A percentile compares a stretch with the other conserved stretches of the same genome.
phyloP scores from a whole-genome alignment of 2,329 filamentous ascomycete genomes.

The Talaromyces albobiverticillius region DNA sequence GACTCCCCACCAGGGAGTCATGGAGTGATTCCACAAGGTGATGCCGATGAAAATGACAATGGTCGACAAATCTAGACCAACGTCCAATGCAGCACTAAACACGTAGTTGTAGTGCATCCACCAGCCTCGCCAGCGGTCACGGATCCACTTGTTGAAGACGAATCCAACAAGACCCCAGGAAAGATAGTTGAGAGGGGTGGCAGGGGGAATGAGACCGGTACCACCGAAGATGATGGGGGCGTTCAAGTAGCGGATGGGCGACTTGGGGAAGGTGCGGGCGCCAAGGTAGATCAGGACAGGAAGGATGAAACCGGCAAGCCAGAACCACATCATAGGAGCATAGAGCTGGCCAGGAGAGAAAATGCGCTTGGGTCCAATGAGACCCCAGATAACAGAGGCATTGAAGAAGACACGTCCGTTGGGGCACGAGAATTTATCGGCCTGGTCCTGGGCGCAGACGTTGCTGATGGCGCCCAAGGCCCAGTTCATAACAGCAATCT shows the following conservation, averaged over 20 bases:
- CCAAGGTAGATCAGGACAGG: slow-evolving; percentile 63
- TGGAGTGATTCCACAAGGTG: slow-evolving; percentile 55
- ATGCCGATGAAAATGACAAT: slow-evolving; percentile 69
- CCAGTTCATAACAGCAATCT: slow-evolving; percentile 47
- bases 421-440: slow-evolving; percentile 60
- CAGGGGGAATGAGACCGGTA: slow-evolving; percentile 62
- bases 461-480: slow-evolving; percentile 56
- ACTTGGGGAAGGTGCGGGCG: slow-evolving; percentile 61
- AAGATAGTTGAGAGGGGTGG: slow-evolving; percentile 68
- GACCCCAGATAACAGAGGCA: slow-evolving; percentile 69
- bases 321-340: slow-evolving; percentile 65
- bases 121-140: slow-evolving; percentile 65
- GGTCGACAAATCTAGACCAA: slow-evolving; percentile 63
- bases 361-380: slow-evolving; percentile 68
- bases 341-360: slow-evolving; percentile 65
- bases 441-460: slow-evolving; percentile 60
- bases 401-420: slow-evolving; percentile 63
- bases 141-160: slow-evolving; percentile 67
- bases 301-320: slow-evolving; percentile 62
- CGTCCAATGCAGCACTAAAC: slow-evolving; percentile 68
- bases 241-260: slow-evolving; percentile 63
- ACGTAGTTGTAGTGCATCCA: slow-evolving; percentile 79
- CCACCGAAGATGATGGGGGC: slow-evolving; percentile 68
- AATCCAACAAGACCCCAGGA: slow-evolving; percentile 67
- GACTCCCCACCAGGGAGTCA: slow-evolving; percentile 69